Evolutionary conservation across 225 moss, liverwort and hornwort species (phyloP).

Genomic region (Ulota crispa): DNA sequence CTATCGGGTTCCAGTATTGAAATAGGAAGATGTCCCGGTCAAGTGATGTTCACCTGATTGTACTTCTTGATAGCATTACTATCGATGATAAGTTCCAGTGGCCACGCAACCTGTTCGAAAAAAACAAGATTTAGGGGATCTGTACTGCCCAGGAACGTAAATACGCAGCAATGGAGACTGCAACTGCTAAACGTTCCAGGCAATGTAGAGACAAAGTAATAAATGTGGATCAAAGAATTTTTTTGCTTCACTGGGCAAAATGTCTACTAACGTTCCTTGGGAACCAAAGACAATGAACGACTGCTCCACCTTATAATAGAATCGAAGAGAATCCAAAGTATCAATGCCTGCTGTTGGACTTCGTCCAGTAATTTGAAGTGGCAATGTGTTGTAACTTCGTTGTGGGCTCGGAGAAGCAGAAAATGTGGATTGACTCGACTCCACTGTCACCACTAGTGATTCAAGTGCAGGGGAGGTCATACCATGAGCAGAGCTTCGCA

Average conservation of each 20-base stretch:
- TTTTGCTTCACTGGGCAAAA: background rate
- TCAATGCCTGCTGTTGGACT: slow-evolving; percentile 86
- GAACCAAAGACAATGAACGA: slow-evolving; percentile 2
- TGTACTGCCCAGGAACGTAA: slow-evolving; percentile 1
- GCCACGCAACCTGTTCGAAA: slow-evolving; percentile 90
- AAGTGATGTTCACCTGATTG: slow-evolving; percentile 64
- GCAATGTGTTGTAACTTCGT: slow-evolving; percentile 50
- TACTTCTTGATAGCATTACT: slow-evolving; percentile 83
- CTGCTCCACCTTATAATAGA: slow-evolving; percentile 76
- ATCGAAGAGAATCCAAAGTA: slow-evolving; percentile 81
- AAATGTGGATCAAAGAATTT: background rate
- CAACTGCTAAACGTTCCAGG: slow-evolving; percentile 5
- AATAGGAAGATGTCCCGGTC: slow-evolving; percentile 14
- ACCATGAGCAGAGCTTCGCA: slow-evolving; percentile 91
- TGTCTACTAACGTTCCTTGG: slow-evolving; percentile 4
- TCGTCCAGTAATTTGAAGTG: slow-evolving; percentile 81
- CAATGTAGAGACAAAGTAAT: background rate
- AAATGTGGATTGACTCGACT: slow-evolving; percentile 43
- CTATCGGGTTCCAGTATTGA: slow-evolving; percentile 16
- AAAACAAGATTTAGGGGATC: slow-evolving; percentile 10
- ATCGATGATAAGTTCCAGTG: slow-evolving; percentile 81
- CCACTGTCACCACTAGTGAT: slow-evolving; percentile 82
- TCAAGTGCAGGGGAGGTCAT: slow-evolving; percentile 84
- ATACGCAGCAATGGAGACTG: background rate
- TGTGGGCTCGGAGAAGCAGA: slow-evolving; percentile 35